Evolutionary conservation across 768 basidiomycete species (phyloP), one percentile per base, ranked within the genome.

Genomic region (Tulasnella sp.): DNA sequence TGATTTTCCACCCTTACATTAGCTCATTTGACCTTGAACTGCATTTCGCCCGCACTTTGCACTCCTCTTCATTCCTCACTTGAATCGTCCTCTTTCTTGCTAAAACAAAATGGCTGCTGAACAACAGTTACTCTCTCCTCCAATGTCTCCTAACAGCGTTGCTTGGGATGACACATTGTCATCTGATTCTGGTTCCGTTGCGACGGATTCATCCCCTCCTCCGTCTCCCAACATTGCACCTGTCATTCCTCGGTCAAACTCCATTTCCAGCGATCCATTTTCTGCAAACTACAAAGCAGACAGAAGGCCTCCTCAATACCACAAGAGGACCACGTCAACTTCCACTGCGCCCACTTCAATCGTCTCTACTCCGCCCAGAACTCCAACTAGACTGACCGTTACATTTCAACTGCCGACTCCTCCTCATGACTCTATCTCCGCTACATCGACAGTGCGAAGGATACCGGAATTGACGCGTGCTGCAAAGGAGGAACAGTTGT

Each of bases 401-500:
- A n/a, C n/a, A n/a, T n/a, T n/a, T 32, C 41, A 51, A 5, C 49
- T 51, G 19, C 49, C 37, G 32, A 46, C 51, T 3, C 51, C 41
- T 33, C 51, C 42, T 22, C 20, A 41, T 4, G 41, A 53, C 4
- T 31, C 25, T 6, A 28, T 19, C 28, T 44, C 19, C 19, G 51
- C 31, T 25, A 20, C 27, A 25, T 24, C n/a, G 2, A 33, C n/a
- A 20, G 27, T 27, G 12, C n/a, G n/a, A n/a, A 22, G 39, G 19
- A 29, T 33, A 9, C 37, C 39, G n/a, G 43, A 40, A 28, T 27
- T 41, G 35, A 40, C 13, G 35, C 16, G 27, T 7, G 27, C 32
- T 2, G n/a, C 5, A 9, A 20, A 60, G 3, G 63, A 67, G 39
- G 57, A 56, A 10, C 69, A 71, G 39, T 60, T 72, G 6, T 80